Evolutionary conservation across 768 basidiomycete species (phyloP).

Genomic region (Macrolepiota fuliginosa): DNA sequence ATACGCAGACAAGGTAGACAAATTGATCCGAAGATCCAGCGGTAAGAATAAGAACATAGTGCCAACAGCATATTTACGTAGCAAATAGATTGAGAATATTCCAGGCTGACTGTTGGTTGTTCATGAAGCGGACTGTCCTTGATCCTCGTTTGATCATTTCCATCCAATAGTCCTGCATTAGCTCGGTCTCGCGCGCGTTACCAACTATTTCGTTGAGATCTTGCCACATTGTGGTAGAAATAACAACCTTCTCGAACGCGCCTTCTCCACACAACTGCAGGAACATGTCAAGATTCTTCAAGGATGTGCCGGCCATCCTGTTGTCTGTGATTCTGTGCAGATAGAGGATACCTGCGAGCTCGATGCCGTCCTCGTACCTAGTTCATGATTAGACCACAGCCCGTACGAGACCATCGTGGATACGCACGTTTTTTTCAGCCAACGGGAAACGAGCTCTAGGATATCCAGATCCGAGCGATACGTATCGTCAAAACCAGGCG

Average conservation of each 20-base stretch:
- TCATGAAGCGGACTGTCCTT: neutral
- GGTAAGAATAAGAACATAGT: too few relatives aligned
- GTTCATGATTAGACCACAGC: neutral
- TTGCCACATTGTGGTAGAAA: constrained; percentile 14
- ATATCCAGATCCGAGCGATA: constrained; percentile 21
- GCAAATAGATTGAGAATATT: neutral
- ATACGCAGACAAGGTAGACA: too few relatives aligned
- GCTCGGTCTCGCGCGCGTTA: neutral
- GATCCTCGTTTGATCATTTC: constrained; percentile 2
- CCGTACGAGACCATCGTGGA: neutral
- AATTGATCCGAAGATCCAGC: too few relatives aligned
- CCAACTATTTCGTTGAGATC: neutral
- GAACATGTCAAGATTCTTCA: constrained; percentile 49
- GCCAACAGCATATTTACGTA: too few relatives aligned
- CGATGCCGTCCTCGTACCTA: neutral
- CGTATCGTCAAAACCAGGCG: constrained; percentile 22
- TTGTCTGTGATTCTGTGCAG: constrained; percentile 53
- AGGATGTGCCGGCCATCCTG: constrained; percentile 47
- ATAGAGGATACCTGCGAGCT: constrained; percentile 22
- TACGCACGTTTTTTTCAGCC: constrained; percentile 23
- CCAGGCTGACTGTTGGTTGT: neutral
- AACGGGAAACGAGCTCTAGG: constrained; percentile 21
- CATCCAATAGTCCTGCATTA: constrained; percentile 4
- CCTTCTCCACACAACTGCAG: constrained; percentile 44
- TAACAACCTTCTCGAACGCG: neutral